These are phyloP conservation scores for Patellifolia procumbens DNA, from an alignment of 179 eudicot species.

Conservation along the genomic window DNA sequence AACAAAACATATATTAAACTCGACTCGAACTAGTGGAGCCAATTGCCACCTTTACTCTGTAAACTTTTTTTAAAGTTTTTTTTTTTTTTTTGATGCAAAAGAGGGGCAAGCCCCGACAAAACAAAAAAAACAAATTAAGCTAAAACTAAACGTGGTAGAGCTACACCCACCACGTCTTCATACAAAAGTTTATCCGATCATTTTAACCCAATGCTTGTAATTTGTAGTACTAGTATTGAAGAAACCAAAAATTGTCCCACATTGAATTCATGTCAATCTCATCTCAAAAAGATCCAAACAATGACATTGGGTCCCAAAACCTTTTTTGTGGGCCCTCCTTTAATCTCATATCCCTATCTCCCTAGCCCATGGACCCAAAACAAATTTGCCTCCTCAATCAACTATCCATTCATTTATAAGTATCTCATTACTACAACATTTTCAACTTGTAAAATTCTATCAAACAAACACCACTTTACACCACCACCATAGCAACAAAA, in stretches of 20 bases:
- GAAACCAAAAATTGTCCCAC: not conserved
- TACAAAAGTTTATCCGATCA: no score
- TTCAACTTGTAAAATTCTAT: not conserved
- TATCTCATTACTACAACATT: not conserved
- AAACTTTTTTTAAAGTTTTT: no score
- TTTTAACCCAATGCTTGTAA: no score
- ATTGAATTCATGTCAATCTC: conserved; percentile 9
- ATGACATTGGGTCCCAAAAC: not conserved
- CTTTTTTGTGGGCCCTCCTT: not conserved
- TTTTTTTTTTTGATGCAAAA: no score
- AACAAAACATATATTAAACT: no score
- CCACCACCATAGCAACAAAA: conserved; percentile 9
- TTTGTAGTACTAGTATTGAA: no score
- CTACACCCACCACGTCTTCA: no score
- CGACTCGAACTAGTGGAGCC: no score
- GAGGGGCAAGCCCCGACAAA: no score
- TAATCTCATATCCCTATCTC: conserved; percentile 8
- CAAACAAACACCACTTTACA: not conserved
- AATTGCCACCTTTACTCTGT: no score
- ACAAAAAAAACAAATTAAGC: no score
- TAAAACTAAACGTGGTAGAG: no score
- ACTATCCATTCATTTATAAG: not conserved
- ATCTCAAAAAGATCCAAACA: conserved; percentile 2
- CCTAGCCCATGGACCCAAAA: conserved; percentile 2
- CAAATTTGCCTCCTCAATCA: conserved; percentile 9